Evolutionary conservation across 1,139 yeast genomes (phyloP).

Genomic region (Schwanniomyces etchellsii): DNA sequence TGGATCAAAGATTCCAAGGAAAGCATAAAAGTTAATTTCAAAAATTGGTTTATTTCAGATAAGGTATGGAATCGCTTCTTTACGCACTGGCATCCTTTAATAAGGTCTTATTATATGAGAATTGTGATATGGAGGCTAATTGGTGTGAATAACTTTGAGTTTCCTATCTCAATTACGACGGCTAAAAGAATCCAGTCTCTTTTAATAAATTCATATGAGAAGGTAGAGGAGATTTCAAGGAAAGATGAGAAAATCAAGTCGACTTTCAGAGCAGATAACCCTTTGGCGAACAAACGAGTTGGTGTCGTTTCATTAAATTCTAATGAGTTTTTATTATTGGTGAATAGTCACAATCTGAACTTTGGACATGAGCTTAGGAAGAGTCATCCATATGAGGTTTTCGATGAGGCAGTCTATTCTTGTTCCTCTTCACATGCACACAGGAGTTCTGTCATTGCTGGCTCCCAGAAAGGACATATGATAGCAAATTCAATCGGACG

Average conservation of each 20-base stretch:
- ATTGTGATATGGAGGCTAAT: conserved; percentile 64
- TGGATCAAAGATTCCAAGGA: conserved; percentile 35
- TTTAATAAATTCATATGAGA: conserved; percentile 18
- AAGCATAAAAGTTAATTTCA: conserved; percentile 41
- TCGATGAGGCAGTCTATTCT: conserved; percentile 72
- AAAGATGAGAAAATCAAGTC: conserved; percentile 1
- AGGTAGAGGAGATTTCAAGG: conserved; percentile 9
- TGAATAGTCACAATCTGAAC: conserved; percentile 12
- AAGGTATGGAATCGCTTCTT: conserved; percentile 51
- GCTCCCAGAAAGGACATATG: conserved; percentile 20
- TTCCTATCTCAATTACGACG: conserved; percentile 26
- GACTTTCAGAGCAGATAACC: conserved; percentile 39
- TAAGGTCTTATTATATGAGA: conserved; percentile 63
- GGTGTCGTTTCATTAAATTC: conserved; percentile 34
- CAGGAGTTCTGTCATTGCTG: conserved; percentile 8
- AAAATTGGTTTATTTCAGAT: conserved; percentile 49
- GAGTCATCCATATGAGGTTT: conserved; percentile 65
- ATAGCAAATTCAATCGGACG: conserved; percentile 34
- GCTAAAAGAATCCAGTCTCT: conserved; percentile 26
- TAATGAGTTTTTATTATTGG: conserved; percentile 20
- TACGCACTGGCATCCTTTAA: conserved; percentile 76
- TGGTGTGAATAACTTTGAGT: conserved; percentile 42
- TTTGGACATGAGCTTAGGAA: conserved; percentile 34
- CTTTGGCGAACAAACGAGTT: conserved; percentile 47
- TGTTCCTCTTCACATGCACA: conserved; percentile 32